Conservation (phyloP, 2,329 filamentous ascomycete species). For the Intubia oerlemansii region DNA sequence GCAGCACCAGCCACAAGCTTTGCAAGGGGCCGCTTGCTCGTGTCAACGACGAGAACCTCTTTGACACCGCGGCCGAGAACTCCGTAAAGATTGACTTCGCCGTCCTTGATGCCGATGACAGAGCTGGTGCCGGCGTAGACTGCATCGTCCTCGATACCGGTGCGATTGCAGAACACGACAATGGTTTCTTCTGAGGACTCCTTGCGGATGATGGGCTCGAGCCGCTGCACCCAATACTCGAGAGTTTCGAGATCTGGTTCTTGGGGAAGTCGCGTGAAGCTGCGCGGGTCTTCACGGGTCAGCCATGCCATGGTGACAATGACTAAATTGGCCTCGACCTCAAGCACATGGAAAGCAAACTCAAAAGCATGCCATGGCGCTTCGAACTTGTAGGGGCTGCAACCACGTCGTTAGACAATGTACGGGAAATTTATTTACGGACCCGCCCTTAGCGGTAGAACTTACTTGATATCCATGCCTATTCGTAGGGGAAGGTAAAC, state of each 20-base stretch:
- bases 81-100: constrained; percentile 47
- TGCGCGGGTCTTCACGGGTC: constrained; percentile 28
- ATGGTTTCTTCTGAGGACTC: constrained; percentile 36
- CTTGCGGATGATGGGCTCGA: constrained; percentile 40
- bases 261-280: constrained; percentile 23
- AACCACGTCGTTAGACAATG: no score
- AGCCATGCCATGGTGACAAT: constrained; percentile 65
- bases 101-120: constrained; percentile 42
- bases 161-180: constrained; percentile 50
- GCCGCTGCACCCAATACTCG: constrained; percentile 51
- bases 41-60: constrained; percentile 47
- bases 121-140: constrained; percentile 56
- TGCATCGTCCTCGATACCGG: constrained; percentile 41
- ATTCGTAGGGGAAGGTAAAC: no score
- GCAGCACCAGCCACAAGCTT: no score
- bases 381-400: constrained; percentile 28
- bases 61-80: constrained; percentile 50
- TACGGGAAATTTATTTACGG: no score
- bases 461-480: constrained; percentile 42
- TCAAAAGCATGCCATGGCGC: constrained; percentile 26
- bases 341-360: constrained; percentile 34
- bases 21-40: constrained; percentile 21
- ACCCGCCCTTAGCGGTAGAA: no score
- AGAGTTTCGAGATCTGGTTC: constrained; percentile 54
- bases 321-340: constrained; percentile 35